Evolutionary conservation across 345 rosid species (phyloP).

Genomic region (Citrus australasica): DNA sequence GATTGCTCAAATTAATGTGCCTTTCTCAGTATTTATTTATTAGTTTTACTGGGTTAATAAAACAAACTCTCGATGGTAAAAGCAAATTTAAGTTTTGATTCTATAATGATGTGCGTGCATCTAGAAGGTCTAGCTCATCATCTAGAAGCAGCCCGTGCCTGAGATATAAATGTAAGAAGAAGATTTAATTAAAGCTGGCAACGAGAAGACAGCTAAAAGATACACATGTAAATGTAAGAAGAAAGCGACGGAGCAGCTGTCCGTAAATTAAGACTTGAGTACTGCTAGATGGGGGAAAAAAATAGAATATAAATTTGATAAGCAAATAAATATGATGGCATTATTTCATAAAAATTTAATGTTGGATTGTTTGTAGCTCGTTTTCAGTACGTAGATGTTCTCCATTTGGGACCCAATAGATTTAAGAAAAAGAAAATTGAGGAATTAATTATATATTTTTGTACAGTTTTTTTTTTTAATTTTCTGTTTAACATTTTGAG

Average conservation of each 20-base stretch:
- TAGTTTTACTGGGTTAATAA: too few relatives aligned
- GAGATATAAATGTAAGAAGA: too few relatives aligned
- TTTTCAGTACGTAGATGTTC: too few relatives aligned
- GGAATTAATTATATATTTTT: not conserved
- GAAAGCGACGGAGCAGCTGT: too few relatives aligned
- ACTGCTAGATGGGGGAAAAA: too few relatives aligned
- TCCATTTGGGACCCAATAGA: too few relatives aligned
- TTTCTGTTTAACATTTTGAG: not conserved
- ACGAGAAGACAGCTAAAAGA: too few relatives aligned
- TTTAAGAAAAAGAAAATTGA: not conserved
- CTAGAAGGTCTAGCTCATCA: not conserved
- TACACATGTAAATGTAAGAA: not conserved
- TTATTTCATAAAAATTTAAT: too few relatives aligned
- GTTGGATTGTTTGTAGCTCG: too few relatives aligned
- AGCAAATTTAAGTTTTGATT: not conserved
- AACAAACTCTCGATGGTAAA: not conserved
- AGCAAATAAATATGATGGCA: too few relatives aligned
- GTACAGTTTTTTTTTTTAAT: not conserved
- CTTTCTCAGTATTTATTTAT: not conserved
- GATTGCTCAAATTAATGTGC: not conserved
- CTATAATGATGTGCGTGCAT: not conserved
- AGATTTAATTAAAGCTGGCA: not conserved
- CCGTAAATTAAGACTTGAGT: too few relatives aligned
- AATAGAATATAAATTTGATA: too few relatives aligned
- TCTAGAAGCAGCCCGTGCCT: not conserved